These are phyloP conservation scores for Teratosphaeria zuluensis DNA, from an alignment of 2,329 filamentous ascomycete species.

Conservation along the genomic window DNA sequence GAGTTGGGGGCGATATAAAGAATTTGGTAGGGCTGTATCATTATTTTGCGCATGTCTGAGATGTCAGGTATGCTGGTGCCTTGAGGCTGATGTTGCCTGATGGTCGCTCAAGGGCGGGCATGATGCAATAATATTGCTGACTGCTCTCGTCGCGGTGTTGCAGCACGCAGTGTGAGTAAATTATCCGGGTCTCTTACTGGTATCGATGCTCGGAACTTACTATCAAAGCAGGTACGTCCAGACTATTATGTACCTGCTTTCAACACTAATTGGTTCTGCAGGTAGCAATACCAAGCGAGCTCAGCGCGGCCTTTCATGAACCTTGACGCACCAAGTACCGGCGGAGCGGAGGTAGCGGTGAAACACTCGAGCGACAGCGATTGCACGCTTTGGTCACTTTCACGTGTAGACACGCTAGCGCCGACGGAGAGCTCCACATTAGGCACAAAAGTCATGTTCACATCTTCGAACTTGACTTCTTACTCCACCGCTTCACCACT, in stretches of 20 bases:
- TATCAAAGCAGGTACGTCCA: neutral
- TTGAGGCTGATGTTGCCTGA: neutral
- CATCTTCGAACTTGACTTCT: neutral
- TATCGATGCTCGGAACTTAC: no score
- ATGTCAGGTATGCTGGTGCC: neutral
- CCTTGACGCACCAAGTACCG: neutral
- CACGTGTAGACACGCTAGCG: neutral
- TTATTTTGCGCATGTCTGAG: neutral
- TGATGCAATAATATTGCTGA: neutral
- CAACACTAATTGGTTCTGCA: no score
- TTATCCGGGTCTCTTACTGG: no score
- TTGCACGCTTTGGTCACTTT: neutral
- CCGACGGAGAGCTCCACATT: neutral
- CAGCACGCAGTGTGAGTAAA: no score
- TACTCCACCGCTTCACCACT: neutral
- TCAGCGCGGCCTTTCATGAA: no score
- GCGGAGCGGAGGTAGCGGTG: neutral
- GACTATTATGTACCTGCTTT: no score
- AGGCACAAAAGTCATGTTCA: neutral
- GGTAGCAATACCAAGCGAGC: no score
- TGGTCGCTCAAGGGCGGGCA: neutral
- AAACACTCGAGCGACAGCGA: neutral
- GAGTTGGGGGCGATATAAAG: slow-evolving; percentile 81
- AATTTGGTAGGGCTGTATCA: slow-evolving; percentile 45
- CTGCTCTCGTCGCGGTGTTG: no score